Evolutionary conservation across 1,284 basidiomycete species (phyloP).

Genomic region (Vanrija pseudolonga): DNA sequence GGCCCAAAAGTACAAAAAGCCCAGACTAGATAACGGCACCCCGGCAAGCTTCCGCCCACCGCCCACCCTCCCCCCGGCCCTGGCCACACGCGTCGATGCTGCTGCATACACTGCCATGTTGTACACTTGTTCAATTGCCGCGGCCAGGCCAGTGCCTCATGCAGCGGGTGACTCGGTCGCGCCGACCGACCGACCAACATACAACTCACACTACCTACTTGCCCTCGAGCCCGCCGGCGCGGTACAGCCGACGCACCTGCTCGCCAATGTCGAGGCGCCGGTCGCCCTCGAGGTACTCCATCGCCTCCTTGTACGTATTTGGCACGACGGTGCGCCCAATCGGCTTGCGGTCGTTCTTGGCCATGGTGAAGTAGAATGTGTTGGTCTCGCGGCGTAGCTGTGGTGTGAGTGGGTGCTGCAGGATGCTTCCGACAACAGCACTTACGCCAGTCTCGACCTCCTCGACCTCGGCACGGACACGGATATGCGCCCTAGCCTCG

Average conservation of each 20-base stretch:
- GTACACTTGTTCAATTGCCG: not conserved
- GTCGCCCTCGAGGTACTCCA: constrained; percentile 75
- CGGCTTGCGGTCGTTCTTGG: constrained; percentile 43
- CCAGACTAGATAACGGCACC: no score
- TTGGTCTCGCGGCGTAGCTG: constrained; percentile 45
- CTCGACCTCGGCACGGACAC: constrained; percentile 70
- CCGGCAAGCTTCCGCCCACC: no score
- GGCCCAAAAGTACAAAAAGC: no score
- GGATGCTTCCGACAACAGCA: not conserved
- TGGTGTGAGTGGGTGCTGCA: not conserved
- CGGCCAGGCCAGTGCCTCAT: not conserved
- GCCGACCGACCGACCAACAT: not conserved
- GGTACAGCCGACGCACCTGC: constrained; percentile 46
- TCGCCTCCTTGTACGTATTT: constrained; percentile 59
- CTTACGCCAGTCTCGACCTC: constrained; percentile 67
- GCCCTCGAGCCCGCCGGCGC: constrained; percentile 5
- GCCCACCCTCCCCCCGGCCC: no score
- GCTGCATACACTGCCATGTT: no score
- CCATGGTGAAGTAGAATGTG: constrained; percentile 53
- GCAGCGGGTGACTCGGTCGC: not conserved
- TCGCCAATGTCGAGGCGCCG: constrained; percentile 52
- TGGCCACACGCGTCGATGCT: no score
- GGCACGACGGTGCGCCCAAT: constrained; percentile 62
- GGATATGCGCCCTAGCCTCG: constrained; percentile 58
- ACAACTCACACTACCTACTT: not conserved